Percentiles rank a stretch among this genome's conserved stretches.
Evolutionary conservation across 2,329 filamentous ascomycete species (phyloP).

Genomic region (Colletotrichum euphorbiae): DNA sequence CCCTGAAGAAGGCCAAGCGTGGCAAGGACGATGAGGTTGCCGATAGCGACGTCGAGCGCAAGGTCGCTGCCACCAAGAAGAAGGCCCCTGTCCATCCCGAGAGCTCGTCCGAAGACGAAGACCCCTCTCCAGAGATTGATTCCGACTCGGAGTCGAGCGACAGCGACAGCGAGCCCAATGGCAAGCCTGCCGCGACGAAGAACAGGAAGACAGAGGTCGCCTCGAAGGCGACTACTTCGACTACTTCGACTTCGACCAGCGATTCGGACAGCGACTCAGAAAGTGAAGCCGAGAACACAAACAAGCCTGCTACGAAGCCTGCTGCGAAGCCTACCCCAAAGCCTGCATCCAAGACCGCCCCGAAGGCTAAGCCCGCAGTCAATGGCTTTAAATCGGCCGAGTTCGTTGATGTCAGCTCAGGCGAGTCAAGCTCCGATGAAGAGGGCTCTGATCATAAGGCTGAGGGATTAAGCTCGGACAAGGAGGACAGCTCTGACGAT

Average conservation of each 20-base stretch:
- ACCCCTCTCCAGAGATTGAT: constrained; percentile 44
- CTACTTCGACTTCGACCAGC: constrained; percentile 41
- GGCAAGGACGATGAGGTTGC: constrained; percentile 54
- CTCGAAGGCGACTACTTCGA: constrained; percentile 19
- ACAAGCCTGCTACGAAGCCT: constrained; percentile 41
- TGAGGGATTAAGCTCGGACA: constrained; percentile 38
- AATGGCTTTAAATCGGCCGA: constrained; percentile 31
- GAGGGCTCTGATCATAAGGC: constrained; percentile 41
- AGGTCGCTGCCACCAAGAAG: constrained; percentile 40
- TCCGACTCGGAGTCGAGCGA: constrained; percentile 43
- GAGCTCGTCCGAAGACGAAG: constrained; percentile 35
- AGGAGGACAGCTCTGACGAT: constrained; percentile 41
- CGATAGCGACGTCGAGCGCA: constrained; percentile 56
- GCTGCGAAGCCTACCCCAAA: constrained; percentile 7
- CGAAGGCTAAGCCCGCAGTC: not conserved
- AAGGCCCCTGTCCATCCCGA: constrained; percentile 42
- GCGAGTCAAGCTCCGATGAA: constrained; percentile 41
- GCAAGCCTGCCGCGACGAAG: constrained; percentile 31
- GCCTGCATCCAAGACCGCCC: constrained; percentile 39
- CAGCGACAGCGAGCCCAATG: constrained; percentile 44
- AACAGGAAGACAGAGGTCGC: constrained; percentile 38
- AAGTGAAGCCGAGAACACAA: constrained; percentile 43
- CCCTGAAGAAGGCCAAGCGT: constrained; percentile 41
- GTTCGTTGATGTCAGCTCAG: constrained; percentile 40
- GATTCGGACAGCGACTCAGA: constrained; percentile 44